Evolutionary conservation across 75 land plant genomes (phyloP).

Genomic region (Pinus albicaulis): DNA sequence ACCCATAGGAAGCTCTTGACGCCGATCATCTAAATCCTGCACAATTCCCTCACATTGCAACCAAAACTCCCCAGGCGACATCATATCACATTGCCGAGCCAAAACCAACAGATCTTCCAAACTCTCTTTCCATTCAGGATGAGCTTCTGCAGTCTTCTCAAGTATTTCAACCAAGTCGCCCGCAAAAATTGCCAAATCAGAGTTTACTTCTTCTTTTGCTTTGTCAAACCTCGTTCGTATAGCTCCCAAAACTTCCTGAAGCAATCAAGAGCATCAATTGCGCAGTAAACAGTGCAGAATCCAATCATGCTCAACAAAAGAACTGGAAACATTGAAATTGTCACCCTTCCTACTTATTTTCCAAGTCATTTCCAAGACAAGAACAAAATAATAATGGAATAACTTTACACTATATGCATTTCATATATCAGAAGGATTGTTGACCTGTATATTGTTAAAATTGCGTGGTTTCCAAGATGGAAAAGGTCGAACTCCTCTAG

Average conservation of each 20-base stretch:
- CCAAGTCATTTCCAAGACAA: neutral
- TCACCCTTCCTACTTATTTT: neutral
- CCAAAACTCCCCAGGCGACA: slow-evolving; percentile 87
- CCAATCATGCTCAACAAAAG: neutral
- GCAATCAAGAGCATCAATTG: neutral
- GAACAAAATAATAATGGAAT: neutral
- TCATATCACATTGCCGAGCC: slow-evolving; percentile 80
- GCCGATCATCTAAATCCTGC: slow-evolving; percentile 95
- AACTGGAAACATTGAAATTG: neutral
- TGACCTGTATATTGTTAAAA: slow-evolving; percentile 78
- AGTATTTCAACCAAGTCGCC: slow-evolving; percentile 89
- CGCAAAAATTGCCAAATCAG: slow-evolving; percentile 90
- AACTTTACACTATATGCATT: neutral
- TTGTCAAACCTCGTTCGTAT: slow-evolving; percentile 86
- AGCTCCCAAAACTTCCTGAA: slow-evolving; percentile 73
- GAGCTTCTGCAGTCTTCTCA: slow-evolving; percentile 71
- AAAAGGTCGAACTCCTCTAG: slow-evolving; percentile 84
- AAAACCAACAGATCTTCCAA: slow-evolving; percentile 85
- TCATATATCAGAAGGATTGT: neutral
- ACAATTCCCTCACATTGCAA: slow-evolving; percentile 96
- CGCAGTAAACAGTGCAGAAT: neutral
- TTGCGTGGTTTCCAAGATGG: slow-evolving; percentile 88
- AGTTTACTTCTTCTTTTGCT: slow-evolving; percentile 95
- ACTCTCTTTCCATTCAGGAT: slow-evolving; percentile 90
- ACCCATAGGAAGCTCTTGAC: slow-evolving; percentile 90